phyloP scores from a whole-genome alignment of 139 green algal species.

The Gonium pectorale region DNA sequence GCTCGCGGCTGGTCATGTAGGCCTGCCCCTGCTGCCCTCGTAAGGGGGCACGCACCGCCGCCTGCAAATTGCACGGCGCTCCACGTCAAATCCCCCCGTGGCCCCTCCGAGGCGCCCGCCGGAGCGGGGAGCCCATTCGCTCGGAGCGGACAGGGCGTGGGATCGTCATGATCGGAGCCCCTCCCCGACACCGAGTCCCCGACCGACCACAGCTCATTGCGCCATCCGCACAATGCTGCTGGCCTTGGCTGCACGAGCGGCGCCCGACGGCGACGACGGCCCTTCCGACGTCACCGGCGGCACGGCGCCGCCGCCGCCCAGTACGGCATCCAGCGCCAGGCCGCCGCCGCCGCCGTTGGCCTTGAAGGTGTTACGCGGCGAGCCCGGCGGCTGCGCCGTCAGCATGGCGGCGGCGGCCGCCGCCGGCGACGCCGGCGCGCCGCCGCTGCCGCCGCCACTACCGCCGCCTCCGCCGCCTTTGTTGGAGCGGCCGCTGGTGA shows the following conservation, averaged over 20 bases:
- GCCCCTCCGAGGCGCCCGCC: too few species aligned
- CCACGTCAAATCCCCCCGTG: too few species aligned
- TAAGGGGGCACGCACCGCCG: too few species aligned
- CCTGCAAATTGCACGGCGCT: too few species aligned
- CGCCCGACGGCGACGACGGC: background rate
- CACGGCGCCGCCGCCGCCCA: background rate
- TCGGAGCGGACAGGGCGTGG: too few species aligned
- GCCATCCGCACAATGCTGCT: background rate
- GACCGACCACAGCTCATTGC: too few species aligned
- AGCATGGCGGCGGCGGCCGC: background rate
- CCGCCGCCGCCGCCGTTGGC: background rate
- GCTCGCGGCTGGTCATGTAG: too few species aligned
- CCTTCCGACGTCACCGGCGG: slow-evolving; percentile 2
- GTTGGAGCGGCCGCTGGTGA: background rate
- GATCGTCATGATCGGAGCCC: too few species aligned
- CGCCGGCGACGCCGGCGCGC: background rate
- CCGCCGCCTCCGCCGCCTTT: background rate
- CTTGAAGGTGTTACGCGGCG: background rate
- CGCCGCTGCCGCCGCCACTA: background rate
- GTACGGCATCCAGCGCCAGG: background rate
- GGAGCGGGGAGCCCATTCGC: too few species aligned
- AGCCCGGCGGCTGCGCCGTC: background rate
- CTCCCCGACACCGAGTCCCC: too few species aligned
- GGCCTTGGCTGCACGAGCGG: background rate
- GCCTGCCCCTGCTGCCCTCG: too few species aligned